Conservation (phyloP, 441 rosid species). For the Adansonia grandidieri region DNA sequence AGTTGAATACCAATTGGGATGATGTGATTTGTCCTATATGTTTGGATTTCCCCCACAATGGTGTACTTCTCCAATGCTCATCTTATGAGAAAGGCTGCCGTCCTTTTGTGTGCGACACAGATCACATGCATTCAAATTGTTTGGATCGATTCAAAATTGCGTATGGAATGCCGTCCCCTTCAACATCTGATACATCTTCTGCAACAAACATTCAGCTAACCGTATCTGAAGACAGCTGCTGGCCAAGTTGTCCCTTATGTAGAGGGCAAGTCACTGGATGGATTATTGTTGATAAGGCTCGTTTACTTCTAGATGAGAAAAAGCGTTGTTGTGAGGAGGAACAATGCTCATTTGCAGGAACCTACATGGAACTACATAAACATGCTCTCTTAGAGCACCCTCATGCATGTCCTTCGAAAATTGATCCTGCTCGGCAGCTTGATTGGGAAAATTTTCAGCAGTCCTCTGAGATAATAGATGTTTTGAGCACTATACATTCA, state of each 20-base stretch:
- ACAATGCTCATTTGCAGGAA: slow-evolving; percentile 62
- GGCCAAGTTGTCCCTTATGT: slow-evolving; percentile 83
- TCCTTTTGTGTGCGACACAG: slow-evolving; percentile 85
- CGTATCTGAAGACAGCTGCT: slow-evolving; percentile 49
- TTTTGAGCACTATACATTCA: slow-evolving; percentile 94
- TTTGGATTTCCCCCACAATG: slow-evolving; percentile 87
- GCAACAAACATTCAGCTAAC: slow-evolving; percentile 35
- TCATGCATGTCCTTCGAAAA: slow-evolving; percentile 82
- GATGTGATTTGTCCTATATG: slow-evolving; percentile 90
- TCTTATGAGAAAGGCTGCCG: slow-evolving; percentile 85
- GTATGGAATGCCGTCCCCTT: slow-evolving; percentile 61
- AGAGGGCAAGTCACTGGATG: slow-evolving; percentile 95
- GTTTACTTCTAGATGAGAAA: slow-evolving; percentile 67
- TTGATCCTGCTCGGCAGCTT: slow-evolving; percentile 90
- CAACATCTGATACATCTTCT: slow-evolving; percentile 45
- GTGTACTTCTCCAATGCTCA: slow-evolving; percentile 86
- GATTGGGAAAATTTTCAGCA: slow-evolving; percentile 99
- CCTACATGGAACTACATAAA: slow-evolving; percentile 64
- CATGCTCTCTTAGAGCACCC: slow-evolving; percentile 87
- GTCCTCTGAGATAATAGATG: slow-evolving; percentile 93
- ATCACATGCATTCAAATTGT: slow-evolving; percentile 89
- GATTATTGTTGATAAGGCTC: slow-evolving; percentile 72
- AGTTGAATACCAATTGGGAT: slow-evolving; percentile 64
- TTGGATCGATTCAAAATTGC: slow-evolving; percentile 87
- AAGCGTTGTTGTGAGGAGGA: slow-evolving; percentile 68